Evolutionary conservation across 257 asterid species (phyloP).

Genomic region (Sherardia arvensis): DNA sequence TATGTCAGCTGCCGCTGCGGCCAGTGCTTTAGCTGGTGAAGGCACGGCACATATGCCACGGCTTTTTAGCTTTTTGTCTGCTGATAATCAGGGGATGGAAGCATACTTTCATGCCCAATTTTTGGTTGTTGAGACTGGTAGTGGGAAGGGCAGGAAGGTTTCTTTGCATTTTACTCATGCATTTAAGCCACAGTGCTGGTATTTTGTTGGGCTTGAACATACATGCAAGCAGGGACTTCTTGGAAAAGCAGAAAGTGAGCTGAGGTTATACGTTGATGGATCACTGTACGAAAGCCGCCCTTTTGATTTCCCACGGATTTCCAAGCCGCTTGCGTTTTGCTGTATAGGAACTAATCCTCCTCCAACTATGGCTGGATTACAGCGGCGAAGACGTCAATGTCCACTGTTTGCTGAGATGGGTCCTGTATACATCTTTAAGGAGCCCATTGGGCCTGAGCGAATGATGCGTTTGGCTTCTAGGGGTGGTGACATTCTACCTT

Average conservation of each 20-base stretch:
- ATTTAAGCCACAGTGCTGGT: conserved; percentile 98
- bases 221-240: conserved; percentile 81
- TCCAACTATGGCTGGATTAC: conserved; percentile 99
- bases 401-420: conserved; percentile 99
- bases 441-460: conserved; percentile 84
- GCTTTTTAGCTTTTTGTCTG: conserved; percentile 86
- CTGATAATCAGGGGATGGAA: conserved; percentile 99
- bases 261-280: conserved; percentile 84
- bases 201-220: conserved; percentile 91
- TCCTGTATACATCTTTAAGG: conserved; percentile 83
- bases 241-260: conserved; percentile 94
- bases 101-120: conserved; percentile 98
- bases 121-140: conserved; percentile 89
- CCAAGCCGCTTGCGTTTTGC: conserved; percentile 98
- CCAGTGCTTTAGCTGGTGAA: conserved; percentile 99
- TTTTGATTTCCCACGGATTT: conserved; percentile 90
- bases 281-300: conserved; percentile 85
- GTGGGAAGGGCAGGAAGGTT: conserved; percentile 96
- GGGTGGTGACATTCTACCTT: conserved; percentile 93
- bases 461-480: conserved; percentile 75
- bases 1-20: conserved; percentile 99
- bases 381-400: conserved; percentile 97
- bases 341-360: conserved; percentile 99
- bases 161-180: conserved; percentile 97
- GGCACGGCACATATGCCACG: conserved; percentile 99